Conservation (phyloP, 108 stramenopile species). For the Fistulifera pelliculosa region DNA sequence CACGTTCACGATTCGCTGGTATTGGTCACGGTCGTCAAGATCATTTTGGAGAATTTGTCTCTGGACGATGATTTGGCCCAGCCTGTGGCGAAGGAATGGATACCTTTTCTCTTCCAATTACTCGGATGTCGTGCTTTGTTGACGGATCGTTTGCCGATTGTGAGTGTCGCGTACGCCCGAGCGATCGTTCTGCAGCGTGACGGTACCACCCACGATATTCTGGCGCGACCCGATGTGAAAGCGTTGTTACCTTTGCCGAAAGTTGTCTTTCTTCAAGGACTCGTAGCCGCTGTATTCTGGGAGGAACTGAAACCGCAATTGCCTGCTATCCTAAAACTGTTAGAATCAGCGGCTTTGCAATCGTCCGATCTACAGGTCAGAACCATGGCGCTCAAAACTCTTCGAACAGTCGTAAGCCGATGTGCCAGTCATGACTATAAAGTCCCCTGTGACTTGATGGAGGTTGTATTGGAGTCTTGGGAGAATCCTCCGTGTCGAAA, state of each 20-base stretch:
- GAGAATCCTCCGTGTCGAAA: slow-evolving; percentile 45
- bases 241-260: background rate
- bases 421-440: background rate
- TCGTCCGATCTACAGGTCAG: slow-evolving; percentile 39
- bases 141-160: background rate
- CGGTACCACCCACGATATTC: background rate
- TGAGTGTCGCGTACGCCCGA: background rate
- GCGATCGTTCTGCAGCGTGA: background rate
- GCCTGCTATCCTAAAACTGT: background rate
- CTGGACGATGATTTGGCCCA: background rate
- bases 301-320: slow-evolving; percentile 1
- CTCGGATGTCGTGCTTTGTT: background rate
- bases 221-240: background rate
- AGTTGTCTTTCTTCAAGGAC: slow-evolving; percentile 2
- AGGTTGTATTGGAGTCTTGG: slow-evolving; percentile 40
- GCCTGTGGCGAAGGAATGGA: background rate
- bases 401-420: slow-evolving; percentile 35
- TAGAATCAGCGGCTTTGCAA: slow-evolving; percentile 4
- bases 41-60: background rate
- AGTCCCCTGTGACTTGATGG: slow-evolving; percentile 27
- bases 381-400: slow-evolving; percentile 36
- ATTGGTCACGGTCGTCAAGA: background rate
- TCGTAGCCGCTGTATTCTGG: slow-evolving; percentile 1
- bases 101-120: background rate
- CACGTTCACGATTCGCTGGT: background rate